These are phyloP conservation scores for Sphagnum contortum DNA, from an alignment of 225 moss, liverwort and hornwort species.

Conservation along the genomic window DNA sequence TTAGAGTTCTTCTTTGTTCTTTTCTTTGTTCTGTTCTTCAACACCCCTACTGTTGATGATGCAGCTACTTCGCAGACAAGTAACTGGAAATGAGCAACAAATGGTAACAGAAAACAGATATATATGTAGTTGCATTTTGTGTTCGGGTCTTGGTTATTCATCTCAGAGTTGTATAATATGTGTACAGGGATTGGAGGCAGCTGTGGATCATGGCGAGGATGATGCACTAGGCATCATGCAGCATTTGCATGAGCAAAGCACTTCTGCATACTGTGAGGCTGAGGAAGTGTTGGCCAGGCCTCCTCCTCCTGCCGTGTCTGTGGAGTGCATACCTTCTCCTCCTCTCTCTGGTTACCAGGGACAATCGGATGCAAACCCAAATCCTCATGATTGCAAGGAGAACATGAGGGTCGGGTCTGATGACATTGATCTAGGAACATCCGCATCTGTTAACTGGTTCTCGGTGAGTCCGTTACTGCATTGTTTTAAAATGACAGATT, in stretches of 20 bases:
- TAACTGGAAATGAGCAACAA: too few species aligned
- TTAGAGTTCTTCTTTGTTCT: too few species aligned
- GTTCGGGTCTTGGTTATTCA: too few species aligned
- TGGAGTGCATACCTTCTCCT: conserved; percentile 54
- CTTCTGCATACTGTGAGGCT: conserved; percentile 37
- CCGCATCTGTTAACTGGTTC: conserved; percentile 62
- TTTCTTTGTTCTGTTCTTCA: too few species aligned
- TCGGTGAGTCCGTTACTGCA: conserved; percentile 35
- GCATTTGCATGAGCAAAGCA: conserved; percentile 37
- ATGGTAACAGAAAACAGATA: too few species aligned
- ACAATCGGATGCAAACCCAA: conserved; percentile 29
- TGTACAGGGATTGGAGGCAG: conserved; percentile 50
- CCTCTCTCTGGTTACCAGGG: conserved; percentile 55
- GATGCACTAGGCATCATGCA: conserved; percentile 61
- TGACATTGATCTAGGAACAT: conserved; percentile 32
- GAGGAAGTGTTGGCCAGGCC: conserved; percentile 53
- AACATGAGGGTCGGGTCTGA: conserved; percentile 47
- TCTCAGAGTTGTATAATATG: not conserved
- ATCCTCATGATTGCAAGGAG: conserved; percentile 55
- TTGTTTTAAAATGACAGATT: too few species aligned
- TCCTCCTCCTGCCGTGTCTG: conserved; percentile 3
- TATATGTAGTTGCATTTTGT: too few species aligned
- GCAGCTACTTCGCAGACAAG: too few species aligned
- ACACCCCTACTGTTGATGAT: too few species aligned
- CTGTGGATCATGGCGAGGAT: conserved; percentile 49